Evolutionary conservation across 331 rosid species (phyloP).

Genomic region (Rosa hybrid): DNA sequence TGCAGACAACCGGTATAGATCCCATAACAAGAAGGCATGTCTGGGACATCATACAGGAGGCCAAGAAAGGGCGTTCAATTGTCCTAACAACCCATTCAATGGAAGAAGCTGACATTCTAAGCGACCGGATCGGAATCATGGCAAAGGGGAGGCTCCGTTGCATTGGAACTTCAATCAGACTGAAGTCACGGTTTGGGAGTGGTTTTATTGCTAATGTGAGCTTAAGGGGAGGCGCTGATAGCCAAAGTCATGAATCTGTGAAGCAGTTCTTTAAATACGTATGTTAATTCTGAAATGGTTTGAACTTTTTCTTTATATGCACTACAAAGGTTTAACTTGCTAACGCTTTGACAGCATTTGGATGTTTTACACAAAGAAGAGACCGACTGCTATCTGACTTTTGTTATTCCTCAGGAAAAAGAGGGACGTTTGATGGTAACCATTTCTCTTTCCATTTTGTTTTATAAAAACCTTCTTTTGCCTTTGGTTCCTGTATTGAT

Average conservation of each 20-base stretch:
- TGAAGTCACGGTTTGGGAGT: conserved; percentile 83
- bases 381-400: conserved; percentile 56
- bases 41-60: conserved; percentile 87
- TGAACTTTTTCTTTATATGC: conserved; percentile 11
- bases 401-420: conserved; percentile 80
- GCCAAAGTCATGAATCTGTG: conserved; percentile 50
- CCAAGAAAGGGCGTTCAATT: conserved; percentile 83
- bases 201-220: conserved; percentile 73
- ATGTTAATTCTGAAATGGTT: conserved; percentile 32
- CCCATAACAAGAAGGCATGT: conserved; percentile 95
- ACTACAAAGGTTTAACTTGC: conserved; percentile 28
- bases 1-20: conserved; percentile 94
- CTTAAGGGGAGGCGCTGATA: conserved; percentile 39
- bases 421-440: conserved; percentile 58
- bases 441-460: conserved; percentile 16
- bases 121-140: conserved; percentile 94
- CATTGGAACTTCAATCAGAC: conserved; percentile 80
- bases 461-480: not conserved
- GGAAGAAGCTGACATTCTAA: conserved; percentile 94
- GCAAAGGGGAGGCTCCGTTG: conserved; percentile 91
- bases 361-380: conserved; percentile 79
- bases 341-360: conserved; percentile 51
- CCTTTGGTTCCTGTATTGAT: not conserved
- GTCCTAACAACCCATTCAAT: conserved; percentile 92
- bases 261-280: conserved; percentile 74